Conservation (phyloP, 1,139 yeast species). For the Nematodospora anomalae region DNA sequence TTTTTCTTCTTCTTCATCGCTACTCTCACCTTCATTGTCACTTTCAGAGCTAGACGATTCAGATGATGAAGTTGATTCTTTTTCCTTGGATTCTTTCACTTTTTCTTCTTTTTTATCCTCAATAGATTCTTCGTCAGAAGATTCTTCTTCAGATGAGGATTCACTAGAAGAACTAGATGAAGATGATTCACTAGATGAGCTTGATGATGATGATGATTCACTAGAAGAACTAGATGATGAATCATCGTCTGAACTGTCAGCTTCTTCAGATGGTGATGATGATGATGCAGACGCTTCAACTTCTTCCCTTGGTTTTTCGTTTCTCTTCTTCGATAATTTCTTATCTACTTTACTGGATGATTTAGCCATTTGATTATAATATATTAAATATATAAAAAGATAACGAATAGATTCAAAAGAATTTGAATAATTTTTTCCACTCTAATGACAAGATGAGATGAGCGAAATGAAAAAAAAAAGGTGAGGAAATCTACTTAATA, state of each 20-base stretch:
- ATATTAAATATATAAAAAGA: conserved; percentile 1
- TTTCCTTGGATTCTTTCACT: conserved; percentile 23
- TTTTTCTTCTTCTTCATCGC: conserved; percentile 19
- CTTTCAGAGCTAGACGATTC: conserved; percentile 20
- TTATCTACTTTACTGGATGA: conserved; percentile 24
- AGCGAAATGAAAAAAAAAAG: conserved; percentile 4
- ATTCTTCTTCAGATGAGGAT: conserved; percentile 3
- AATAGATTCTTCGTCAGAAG: conserved; percentile 25
- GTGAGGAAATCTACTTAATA: conserved; percentile 2
- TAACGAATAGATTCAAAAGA: too few relatives aligned
- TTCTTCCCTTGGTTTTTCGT: conserved; percentile 9
- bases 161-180: conserved; percentile 22
- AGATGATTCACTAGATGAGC: conserved; percentile 11
- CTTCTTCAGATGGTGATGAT: conserved; percentile 7
- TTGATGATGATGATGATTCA: conserved; percentile 23
- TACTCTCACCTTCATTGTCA: conserved; percentile 5
- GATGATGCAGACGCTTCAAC: conserved; percentile 14
- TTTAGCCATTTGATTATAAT: conserved; percentile 28
- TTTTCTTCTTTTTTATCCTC: conserved; percentile 26
- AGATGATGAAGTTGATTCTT: conserved; percentile 24
- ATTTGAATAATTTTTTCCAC: conserved; percentile 8
- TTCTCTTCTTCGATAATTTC: conserved; percentile 25
- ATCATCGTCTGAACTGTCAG: conserved; percentile 16
- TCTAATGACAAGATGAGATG: conserved; percentile 14
- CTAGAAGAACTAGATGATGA: conserved; percentile 17